phyloP scores from a whole-genome alignment of 345 rosid species.

The Camelina laxa region DNA sequence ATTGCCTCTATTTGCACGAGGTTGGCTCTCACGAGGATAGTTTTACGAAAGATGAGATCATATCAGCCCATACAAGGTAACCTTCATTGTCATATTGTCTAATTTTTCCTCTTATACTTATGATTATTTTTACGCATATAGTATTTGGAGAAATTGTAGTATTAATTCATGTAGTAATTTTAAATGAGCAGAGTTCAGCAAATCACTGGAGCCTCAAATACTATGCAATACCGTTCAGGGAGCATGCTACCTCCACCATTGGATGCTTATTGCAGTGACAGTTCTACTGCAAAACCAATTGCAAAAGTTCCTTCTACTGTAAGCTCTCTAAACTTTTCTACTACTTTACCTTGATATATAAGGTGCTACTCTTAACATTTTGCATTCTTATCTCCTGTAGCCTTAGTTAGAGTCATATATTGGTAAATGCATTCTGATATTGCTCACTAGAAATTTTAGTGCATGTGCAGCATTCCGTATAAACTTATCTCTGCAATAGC shows the following conservation, averaged over 20 bases:
- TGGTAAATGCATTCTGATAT: conserved; percentile 7
- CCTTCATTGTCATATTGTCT: not conserved
- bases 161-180: conserved; percentile 40
- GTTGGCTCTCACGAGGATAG: conserved; percentile 92
- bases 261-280: conserved; percentile 57
- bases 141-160: not conserved
- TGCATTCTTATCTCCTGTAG: not conserved
- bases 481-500: conserved; percentile 8
- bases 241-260: conserved; percentile 76
- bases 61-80: conserved; percentile 86
- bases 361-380: not conserved
- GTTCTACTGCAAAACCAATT: conserved; percentile 59
- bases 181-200: conserved; percentile 79
- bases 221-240: conserved; percentile 63
- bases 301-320: conserved; percentile 61
- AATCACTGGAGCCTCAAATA: conserved; percentile 66
- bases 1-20: conserved; percentile 94
- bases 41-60: conserved; percentile 90
- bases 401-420: conserved; percentile 19
- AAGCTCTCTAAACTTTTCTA: conserved; percentile 40
- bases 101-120: not conserved
- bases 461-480: not conserved
- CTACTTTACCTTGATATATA: not conserved
- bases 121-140: not conserved
- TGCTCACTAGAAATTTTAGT: conserved; percentile 19